phyloP scores from a whole-genome alignment of 805 yeast genomes.

The Candida loeiensis region DNA sequence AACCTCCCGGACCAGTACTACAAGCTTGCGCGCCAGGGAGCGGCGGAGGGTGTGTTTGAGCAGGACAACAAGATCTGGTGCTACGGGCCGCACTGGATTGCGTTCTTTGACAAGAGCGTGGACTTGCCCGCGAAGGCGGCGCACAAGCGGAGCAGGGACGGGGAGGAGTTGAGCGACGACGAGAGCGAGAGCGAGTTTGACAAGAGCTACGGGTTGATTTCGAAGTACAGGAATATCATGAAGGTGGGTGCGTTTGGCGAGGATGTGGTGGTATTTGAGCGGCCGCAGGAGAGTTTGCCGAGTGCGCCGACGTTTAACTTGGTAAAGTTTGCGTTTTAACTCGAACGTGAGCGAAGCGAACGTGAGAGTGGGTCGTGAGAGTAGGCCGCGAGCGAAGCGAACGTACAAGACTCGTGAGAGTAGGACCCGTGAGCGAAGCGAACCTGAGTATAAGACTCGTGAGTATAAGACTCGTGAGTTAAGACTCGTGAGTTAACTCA shows the following conservation, averaged over 20 bases:
- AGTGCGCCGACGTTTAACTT: conserved; percentile 63
- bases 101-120: conserved; percentile 62
- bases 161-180: conserved; percentile 27
- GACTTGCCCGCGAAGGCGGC: conserved; percentile 47
- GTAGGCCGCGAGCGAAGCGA: too few relatives aligned
- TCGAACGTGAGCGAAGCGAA: too few relatives aligned
- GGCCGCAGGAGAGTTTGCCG: conserved; percentile 59
- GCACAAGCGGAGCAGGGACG: conserved; percentile 44
- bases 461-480: too few relatives aligned
- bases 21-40: conserved; percentile 47
- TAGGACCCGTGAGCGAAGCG: too few relatives aligned
- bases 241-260: conserved; percentile 53
- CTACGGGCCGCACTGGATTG: conserved; percentile 83
- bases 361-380: too few relatives aligned
- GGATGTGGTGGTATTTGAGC: conserved; percentile 64
- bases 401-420: too few relatives aligned
- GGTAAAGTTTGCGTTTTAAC: conserved; percentile 51
- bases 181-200: conserved; percentile 21
- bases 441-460: too few relatives aligned
- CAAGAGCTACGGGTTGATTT: conserved; percentile 68
- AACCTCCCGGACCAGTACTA: conserved; percentile 64
- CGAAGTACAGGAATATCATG: conserved; percentile 70
- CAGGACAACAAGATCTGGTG: conserved; percentile 64
- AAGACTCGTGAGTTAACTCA: too few relatives aligned
- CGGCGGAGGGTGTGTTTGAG: conserved; percentile 67